Percentiles rank a stretch among this genome's conserved stretches.
These are phyloP conservation scores for Vaccinium darrowii DNA, from an alignment of 148 eudicot genomes.

Conservation along the genomic window DNA sequence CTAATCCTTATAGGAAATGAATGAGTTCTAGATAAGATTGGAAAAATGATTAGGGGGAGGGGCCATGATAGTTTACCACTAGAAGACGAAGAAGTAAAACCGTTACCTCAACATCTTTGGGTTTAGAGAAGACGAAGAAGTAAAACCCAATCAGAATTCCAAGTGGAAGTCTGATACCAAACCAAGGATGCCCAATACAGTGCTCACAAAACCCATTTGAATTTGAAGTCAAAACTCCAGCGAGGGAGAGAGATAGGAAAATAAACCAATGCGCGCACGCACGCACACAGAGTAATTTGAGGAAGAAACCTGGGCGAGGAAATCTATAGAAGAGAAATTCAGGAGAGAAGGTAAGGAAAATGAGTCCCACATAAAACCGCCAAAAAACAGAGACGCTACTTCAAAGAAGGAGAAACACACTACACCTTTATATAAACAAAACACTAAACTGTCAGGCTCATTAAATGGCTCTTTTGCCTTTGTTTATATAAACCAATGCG, in stretches of 20 bases:
- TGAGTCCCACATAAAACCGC: not conserved
- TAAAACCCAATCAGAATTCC: constrained; percentile 73
- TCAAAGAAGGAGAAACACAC: not conserved
- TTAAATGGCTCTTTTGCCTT: not conserved
- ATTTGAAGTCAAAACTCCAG: not conserved
- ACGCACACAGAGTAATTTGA: no score
- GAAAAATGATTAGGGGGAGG: no score
- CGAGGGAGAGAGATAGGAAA: not conserved
- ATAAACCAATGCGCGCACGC: not conserved
- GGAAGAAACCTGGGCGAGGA: no score
- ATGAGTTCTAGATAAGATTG: no score
- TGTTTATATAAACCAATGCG: not conserved
- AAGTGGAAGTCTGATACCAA: constrained; percentile 57
- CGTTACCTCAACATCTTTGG: constrained; percentile 48
- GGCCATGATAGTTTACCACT: no score
- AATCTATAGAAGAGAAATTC: no score
- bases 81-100: no score
- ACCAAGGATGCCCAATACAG: constrained; percentile 62
- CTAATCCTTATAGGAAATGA: no score
- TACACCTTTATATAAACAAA: not conserved
- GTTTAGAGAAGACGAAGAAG: constrained; percentile 62
- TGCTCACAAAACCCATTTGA: constrained; percentile 67
- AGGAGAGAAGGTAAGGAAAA: not conserved
- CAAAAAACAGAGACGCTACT: not conserved
- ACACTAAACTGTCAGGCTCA: not conserved